phyloP scores from a whole-genome alignment of 2,329 filamentous ascomycete genomes.

The Hypoxylon sp. region DNA sequence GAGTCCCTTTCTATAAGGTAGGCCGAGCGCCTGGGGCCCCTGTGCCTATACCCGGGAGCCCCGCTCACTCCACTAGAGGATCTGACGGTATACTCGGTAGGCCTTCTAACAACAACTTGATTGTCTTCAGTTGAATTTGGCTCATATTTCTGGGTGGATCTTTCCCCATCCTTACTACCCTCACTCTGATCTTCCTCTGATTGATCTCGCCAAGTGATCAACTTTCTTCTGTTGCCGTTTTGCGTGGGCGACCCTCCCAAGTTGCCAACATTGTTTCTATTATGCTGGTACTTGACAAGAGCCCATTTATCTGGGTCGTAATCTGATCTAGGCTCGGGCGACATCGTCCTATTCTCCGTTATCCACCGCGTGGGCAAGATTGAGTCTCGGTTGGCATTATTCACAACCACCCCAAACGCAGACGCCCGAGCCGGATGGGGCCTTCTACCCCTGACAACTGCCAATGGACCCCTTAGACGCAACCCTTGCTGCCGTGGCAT shows the following conservation, averaged over 20 bases:
- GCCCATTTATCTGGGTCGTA: slow-evolving; percentile 10
- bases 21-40: background rate
- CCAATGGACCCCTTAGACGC: background rate
- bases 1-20: background rate
- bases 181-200: background rate
- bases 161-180: background rate
- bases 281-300: slow-evolving; percentile 10
- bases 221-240: slow-evolving; percentile 5
- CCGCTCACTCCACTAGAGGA: slow-evolving; percentile 1
- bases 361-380: background rate
- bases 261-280: background rate
- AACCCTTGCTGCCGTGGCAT: background rate
- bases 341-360: slow-evolving; percentile 12
- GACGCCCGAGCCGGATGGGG: background rate
- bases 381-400: background rate
- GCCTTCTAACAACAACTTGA: slow-evolving; percentile 8
- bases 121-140: background rate
- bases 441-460: background rate
- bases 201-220: slow-evolving; percentile 18
- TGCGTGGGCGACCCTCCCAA: background rate
- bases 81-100: slow-evolving; percentile 1
- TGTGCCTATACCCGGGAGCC: background rate
- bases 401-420: background rate
- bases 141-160: background rate
- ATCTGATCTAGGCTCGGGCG: slow-evolving; percentile 4